A percentile compares a stretch with the other conserved stretches of the same genome.
Conservation (phyloP, 352 stramenopile genomes). For the Globisporangium splendens region DNA sequence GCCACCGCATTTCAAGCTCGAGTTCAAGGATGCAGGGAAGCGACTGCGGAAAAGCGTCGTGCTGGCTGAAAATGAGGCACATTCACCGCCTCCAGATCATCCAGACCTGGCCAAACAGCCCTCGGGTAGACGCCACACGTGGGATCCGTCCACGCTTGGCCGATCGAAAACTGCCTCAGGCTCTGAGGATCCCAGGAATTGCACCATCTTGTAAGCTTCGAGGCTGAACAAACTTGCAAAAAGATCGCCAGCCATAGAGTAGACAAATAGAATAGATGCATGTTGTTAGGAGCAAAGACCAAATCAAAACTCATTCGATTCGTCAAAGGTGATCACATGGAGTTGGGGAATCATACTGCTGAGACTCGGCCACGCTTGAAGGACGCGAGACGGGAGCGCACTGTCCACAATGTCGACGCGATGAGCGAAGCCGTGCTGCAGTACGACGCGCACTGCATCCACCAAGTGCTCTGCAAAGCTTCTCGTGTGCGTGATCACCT, state of each 20-base stretch:
- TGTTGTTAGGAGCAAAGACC: background rate
- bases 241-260: too few species aligned
- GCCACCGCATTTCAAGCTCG: slow-evolving; percentile 33
- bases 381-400: slow-evolving; percentile 8
- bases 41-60: slow-evolving; percentile 12
- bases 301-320: slow-evolving; percentile 10
- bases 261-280: background rate
- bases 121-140: slow-evolving; percentile 14
- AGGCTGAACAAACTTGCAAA: too few species aligned
- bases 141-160: slow-evolving; percentile 6
- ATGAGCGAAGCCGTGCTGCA: slow-evolving; percentile 16
- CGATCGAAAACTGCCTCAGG: background rate
- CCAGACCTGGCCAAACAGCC: background rate
- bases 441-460: slow-evolving; percentile 10
- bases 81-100: background rate
- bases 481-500: slow-evolving; percentile 2
- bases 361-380: slow-evolving; percentile 16
- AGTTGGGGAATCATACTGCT: slow-evolving; percentile 3
- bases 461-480: slow-evolving; percentile 14
- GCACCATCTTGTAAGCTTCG: slow-evolving; percentile 10
- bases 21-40: slow-evolving; percentile 41
- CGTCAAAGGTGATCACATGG: slow-evolving; percentile 3
- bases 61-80: background rate
- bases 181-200: slow-evolving; percentile 7
- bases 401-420: slow-evolving; percentile 27